Percentiles rank a stretch among this genome's conserved stretches.
phyloP scores from a whole-genome alignment of 2,329 filamentous ascomycete species.

The Aureobasidium sp. region DNA sequence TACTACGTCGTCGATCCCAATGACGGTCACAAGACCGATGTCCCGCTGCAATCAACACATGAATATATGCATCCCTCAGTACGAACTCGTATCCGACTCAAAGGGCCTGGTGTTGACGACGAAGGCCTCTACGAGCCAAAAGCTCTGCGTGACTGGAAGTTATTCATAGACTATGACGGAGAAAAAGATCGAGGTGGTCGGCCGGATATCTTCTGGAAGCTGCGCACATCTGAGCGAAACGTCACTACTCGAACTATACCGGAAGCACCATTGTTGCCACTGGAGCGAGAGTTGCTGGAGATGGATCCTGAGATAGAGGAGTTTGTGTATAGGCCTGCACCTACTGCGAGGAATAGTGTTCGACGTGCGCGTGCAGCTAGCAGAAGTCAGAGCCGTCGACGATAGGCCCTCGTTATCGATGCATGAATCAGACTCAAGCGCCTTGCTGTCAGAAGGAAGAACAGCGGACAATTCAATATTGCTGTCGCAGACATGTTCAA shows the following conservation, averaged over 20 bases:
- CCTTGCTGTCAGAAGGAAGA: no score
- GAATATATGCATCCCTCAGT: slow-evolving; percentile 48
- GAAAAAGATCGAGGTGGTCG: slow-evolving; percentile 26
- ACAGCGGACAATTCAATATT: no score
- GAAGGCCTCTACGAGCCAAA: slow-evolving; percentile 38
- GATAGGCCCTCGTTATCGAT: not conserved
- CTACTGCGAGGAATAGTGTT: slow-evolving; percentile 8
- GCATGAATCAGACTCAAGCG: no score
- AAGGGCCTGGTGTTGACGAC: slow-evolving; percentile 42
- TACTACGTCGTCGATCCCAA: slow-evolving; percentile 41
- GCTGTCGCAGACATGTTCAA: no score
- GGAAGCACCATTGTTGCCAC: slow-evolving; percentile 39
- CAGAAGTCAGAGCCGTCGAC: slow-evolving; percentile 5
- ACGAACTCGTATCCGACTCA: slow-evolving; percentile 37
- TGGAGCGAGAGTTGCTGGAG: slow-evolving; percentile 38
- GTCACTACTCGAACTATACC: slow-evolving; percentile 35
- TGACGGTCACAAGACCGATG: slow-evolving; percentile 35
- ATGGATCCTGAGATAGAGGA: slow-evolving; percentile 37
- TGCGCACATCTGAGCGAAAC: slow-evolving; percentile 29
- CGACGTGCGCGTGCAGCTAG: not conserved
- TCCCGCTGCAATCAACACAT: slow-evolving; percentile 41
- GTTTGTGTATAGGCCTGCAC: slow-evolving; percentile 27
- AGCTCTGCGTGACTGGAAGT: slow-evolving; percentile 41
- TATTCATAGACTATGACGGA: slow-evolving; percentile 38
- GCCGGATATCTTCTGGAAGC: slow-evolving; percentile 39